Conservation (phyloP, 495 filamentous ascomycete genomes). For the Sordaria brevicollis region DNA sequence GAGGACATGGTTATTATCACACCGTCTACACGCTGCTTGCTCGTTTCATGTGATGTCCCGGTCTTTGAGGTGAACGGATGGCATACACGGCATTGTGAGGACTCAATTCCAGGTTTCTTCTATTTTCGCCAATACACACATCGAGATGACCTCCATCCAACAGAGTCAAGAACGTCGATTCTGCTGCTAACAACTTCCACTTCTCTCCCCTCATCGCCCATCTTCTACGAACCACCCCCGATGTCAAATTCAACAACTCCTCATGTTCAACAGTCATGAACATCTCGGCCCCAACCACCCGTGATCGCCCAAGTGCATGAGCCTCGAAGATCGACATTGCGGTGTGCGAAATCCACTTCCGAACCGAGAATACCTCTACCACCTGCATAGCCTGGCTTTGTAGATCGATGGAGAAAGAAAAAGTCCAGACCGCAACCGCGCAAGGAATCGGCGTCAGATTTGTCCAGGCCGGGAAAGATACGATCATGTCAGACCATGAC, state of each 20-base stretch:
- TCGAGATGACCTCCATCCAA: not conserved
- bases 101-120: not conserved
- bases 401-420: not conserved
- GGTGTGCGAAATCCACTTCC: not conserved
- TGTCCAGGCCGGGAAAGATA: no score
- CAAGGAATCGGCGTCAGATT: no score
- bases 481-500: no score
- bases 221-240: fast-evolving
- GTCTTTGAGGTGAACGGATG: not conserved
- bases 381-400: no score
- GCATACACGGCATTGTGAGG: not conserved
- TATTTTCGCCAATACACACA: not conserved
- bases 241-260: not conserved
- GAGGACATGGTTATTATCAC: not conserved
- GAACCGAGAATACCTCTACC: not conserved
- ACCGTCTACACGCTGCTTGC: not conserved
- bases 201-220: not conserved
- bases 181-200: not conserved
- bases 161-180: not conserved
- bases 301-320: not conserved
- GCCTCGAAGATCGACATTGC: not conserved
- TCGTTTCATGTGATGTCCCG: not conserved
- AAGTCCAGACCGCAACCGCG: not conserved
- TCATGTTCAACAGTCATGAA: not conserved
- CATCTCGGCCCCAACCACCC: not conserved